These are phyloP conservation scores for Coemansia sp. DNA, from an alignment of 192 early-diverging fungal genomes.

Conservation along the genomic window DNA sequence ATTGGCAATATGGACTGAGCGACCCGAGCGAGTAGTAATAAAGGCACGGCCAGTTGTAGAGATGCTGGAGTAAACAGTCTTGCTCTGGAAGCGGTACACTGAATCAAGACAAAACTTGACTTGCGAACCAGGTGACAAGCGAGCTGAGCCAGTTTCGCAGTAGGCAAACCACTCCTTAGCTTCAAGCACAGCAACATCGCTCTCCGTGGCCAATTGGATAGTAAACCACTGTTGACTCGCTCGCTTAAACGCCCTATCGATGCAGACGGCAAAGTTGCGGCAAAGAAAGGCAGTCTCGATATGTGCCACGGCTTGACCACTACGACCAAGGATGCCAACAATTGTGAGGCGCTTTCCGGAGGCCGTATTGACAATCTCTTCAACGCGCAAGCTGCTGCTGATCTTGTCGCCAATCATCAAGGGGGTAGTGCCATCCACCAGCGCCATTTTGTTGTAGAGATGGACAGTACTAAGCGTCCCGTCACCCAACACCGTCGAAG, in stretches of 20 bases:
- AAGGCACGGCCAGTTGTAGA: constrained; percentile 68
- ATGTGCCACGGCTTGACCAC: constrained; percentile 66
- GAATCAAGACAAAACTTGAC: constrained; percentile 86
- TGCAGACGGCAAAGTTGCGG: constrained; percentile 55
- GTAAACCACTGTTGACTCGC: constrained; percentile 67
- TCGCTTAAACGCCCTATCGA: constrained; percentile 75
- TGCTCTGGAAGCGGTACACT: constrained; percentile 61
- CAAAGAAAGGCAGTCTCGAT: constrained; percentile 78
- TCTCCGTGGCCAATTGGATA: constrained; percentile 63
- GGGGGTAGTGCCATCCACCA: constrained; percentile 62
- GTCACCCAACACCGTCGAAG: constrained; percentile 82
- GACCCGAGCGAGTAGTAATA: constrained; percentile 59
- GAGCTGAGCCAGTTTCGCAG: background rate
- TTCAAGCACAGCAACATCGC: constrained; percentile 78
- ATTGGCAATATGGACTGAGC: constrained; percentile 68
- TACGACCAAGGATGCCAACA: constrained; percentile 19
- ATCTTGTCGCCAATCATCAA: constrained; percentile 75
- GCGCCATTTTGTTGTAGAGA: constrained; percentile 79
- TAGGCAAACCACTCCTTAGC: constrained; percentile 83
- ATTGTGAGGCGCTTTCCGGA: constrained; percentile 75
- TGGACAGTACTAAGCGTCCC: constrained; percentile 87
- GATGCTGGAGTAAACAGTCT: constrained; percentile 65
- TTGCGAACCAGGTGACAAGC: constrained; percentile 55
- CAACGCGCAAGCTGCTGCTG: constrained; percentile 67
- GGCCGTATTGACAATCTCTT: constrained; percentile 76